A percentile compares a stretch with the other conserved stretches of the same genome.
Evolutionary conservation across 805 yeast genomes (phyloP).

Genomic region (Cyberlindnera japonica): DNA sequence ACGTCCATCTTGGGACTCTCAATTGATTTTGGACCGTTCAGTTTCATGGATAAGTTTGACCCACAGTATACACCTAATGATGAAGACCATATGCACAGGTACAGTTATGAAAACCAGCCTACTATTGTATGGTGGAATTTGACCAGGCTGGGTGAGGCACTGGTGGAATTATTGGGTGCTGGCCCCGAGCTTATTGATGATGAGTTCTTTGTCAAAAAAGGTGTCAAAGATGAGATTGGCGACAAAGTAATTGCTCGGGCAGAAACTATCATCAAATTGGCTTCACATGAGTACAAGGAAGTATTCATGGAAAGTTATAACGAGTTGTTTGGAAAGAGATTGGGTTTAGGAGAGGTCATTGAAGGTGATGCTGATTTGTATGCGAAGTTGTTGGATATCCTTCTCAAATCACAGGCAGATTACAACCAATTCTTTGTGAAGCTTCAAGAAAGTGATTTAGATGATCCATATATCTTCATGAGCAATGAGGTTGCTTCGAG

Average conservation of each 20-base stretch:
- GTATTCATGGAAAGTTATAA: constrained; percentile 58
- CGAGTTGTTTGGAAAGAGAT: constrained; percentile 53
- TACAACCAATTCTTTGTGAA: constrained; percentile 74
- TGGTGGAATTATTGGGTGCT: constrained; percentile 79
- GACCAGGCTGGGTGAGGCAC: constrained; percentile 75
- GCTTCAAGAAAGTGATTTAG: constrained; percentile 47
- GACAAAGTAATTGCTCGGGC: constrained; percentile 53
- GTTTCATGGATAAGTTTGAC: constrained; percentile 81
- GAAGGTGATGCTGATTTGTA: constrained; percentile 36
- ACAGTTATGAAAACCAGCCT: constrained; percentile 82
- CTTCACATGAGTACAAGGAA: constrained; percentile 62
- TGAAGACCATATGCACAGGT: constrained; percentile 70
- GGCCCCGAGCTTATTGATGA: constrained; percentile 50
- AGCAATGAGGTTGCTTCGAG: constrained; percentile 23
- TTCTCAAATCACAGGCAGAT: constrained; percentile 63
- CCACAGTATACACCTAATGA: constrained; percentile 85
- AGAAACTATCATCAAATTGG: constrained; percentile 55
- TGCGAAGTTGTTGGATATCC: constrained; percentile 46
- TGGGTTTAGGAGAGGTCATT: constrained; percentile 54
- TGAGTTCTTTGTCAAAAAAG: constrained; percentile 36
- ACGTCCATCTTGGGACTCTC: constrained; percentile 86
- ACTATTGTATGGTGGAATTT: constrained; percentile 91
- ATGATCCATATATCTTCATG: constrained; percentile 28
- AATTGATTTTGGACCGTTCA: constrained; percentile 93
- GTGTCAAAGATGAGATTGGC: constrained; percentile 47